Conservation (phyloP, 306 rosid species). For the Arachis hypogaea region DNA sequence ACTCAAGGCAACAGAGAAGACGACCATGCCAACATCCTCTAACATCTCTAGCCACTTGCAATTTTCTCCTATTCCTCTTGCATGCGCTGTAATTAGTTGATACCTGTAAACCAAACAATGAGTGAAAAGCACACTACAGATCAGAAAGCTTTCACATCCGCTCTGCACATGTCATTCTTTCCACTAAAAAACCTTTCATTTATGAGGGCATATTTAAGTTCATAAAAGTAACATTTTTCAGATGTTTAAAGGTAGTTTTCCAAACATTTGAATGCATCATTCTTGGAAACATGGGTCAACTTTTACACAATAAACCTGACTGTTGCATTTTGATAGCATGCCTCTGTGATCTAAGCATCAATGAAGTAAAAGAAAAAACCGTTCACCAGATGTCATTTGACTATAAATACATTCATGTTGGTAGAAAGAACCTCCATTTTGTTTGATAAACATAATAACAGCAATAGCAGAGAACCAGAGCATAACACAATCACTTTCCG, state of each 20-base stretch:
- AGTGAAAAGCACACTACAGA: conserved; percentile 21
- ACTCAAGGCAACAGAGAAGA: conserved; percentile 79
- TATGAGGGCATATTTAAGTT: not conserved
- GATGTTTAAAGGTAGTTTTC: not conserved
- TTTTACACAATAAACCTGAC: not conserved
- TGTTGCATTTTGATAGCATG: not conserved
- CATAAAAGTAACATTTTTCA: not conserved
- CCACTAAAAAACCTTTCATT: not conserved
- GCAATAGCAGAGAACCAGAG: conserved; percentile 9
- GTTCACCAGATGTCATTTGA: not conserved
- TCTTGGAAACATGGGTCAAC: not conserved
- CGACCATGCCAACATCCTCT: conserved; percentile 75
- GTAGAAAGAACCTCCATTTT: not conserved
- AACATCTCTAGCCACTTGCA: conserved; percentile 95
- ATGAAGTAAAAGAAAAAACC: not conserved
- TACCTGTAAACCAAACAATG: conserved; percentile 45
- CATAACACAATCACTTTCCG: not conserved
- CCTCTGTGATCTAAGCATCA: not conserved
- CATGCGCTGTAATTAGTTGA: conserved; percentile 51
- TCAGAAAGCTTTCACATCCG: conserved; percentile 14
- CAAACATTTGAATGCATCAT: not conserved
- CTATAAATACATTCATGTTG: not conserved
- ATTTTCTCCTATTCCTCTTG: conserved; percentile 62
- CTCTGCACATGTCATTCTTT: not conserved
- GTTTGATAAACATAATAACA: not conserved